Conservation (phyloP, 1,284 basidiomycete genomes). For the Neonothopanus nambi region DNA sequence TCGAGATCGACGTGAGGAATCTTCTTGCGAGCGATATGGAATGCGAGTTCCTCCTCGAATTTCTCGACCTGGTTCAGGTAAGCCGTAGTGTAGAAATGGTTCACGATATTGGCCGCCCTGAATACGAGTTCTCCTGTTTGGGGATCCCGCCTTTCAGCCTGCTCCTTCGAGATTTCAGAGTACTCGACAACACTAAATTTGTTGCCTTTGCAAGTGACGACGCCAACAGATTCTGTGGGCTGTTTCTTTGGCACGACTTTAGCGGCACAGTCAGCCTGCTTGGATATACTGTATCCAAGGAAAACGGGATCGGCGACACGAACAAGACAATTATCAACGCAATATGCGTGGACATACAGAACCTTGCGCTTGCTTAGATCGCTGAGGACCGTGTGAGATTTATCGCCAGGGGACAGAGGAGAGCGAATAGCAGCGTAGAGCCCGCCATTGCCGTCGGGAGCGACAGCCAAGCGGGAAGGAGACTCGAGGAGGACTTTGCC, state of each 20-base stretch:
- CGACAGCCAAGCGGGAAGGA: constrained; percentile 80
- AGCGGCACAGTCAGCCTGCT: constrained; percentile 86
- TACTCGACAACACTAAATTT: constrained; percentile 96
- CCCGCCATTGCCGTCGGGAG: constrained; percentile 98
- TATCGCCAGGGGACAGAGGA: constrained; percentile 64
- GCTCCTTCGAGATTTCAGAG: constrained; percentile 89
- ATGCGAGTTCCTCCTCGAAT: constrained; percentile 90
- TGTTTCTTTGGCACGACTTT: constrained; percentile 94
- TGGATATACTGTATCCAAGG: constrained; percentile 89
- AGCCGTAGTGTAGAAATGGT: constrained; percentile 94
- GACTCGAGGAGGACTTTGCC: constrained; percentile 93
- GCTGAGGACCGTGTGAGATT: constrained; percentile 75
- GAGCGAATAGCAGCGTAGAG: constrained; percentile 91
- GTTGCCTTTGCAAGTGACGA: constrained; percentile 82
- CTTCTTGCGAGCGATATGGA: constrained; percentile 99
- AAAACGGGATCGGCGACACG: constrained; percentile 97
- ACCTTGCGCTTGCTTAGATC: constrained; percentile 81
- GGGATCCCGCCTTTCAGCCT: constrained; percentile 77
- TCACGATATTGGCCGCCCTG: constrained; percentile 96
- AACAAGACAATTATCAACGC: constrained; percentile 99
- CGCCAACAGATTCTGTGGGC: constrained; percentile 92
- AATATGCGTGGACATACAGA: constrained; percentile 92
- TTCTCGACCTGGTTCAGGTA: constrained; percentile 82
- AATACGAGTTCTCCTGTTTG: constrained; percentile 80
- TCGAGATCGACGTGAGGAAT: constrained; percentile 81